phyloP scores from a whole-genome alignment of 805 yeast species.

The Wickerhamomyces ciferrii region DNA sequence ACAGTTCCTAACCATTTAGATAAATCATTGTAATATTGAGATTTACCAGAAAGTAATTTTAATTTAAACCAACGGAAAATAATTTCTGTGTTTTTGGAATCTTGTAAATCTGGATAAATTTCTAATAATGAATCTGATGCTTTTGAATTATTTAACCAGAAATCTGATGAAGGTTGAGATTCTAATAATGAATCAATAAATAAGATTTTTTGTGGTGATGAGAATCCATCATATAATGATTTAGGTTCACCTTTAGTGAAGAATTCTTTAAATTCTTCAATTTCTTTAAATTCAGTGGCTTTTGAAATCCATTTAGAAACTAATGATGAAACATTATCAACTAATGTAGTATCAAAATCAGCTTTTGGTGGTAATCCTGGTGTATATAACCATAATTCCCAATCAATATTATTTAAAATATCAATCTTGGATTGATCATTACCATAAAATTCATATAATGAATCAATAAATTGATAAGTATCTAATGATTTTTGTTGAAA shows the following conservation, averaged over 20 bases:
- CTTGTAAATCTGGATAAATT: conserved; percentile 32
- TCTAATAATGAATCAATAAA: conserved; percentile 66
- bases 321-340: conserved; percentile 61
- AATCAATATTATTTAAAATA: conserved; percentile 66
- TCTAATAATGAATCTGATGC: conserved; percentile 31
- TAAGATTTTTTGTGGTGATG: conserved; percentile 74
- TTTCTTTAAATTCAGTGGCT: conserved; percentile 7
- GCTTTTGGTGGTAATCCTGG: conserved; percentile 93
- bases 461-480: conserved; percentile 74
- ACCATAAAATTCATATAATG: conserved; percentile 61
- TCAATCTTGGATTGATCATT: conserved; percentile 34
- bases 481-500: conserved; percentile 72
- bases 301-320: conserved; percentile 56
- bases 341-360: conserved; percentile 70
- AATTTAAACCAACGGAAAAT: conserved; percentile 72
- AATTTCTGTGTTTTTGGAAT: conserved; percentile 74
- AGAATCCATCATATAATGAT: conserved; percentile 44
- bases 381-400: conserved; percentile 77
- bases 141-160: conserved; percentile 27
- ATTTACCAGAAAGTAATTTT: conserved; percentile 49
- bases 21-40: conserved; percentile 41
- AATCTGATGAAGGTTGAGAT: conserved; percentile 36
- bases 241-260: conserved; percentile 17
- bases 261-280: conserved; percentile 10
- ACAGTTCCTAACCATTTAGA: conserved; percentile 88